Percentiles rank a stretch among this genome's conserved stretches.
phyloP scores from a whole-genome alignment of 148 eudicot genomes.

The Amaranthus cruentus region DNA sequence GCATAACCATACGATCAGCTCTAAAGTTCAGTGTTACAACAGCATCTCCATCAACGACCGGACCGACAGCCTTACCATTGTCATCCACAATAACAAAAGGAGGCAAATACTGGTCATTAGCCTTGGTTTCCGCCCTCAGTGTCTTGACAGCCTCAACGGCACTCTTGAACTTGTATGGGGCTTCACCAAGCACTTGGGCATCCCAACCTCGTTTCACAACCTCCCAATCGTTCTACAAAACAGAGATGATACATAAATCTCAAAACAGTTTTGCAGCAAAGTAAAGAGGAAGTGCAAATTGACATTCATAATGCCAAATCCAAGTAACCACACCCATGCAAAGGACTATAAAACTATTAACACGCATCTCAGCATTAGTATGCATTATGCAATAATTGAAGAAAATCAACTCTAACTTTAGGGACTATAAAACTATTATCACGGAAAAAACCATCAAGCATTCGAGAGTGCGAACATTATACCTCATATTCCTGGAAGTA shows the following conservation, averaged over 20 bases:
- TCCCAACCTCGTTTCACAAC: constrained; percentile 98
- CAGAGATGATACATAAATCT: constrained; percentile 1
- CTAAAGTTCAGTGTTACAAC: constrained; percentile 86
- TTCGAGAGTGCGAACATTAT: too few species aligned
- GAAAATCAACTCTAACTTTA: not conserved
- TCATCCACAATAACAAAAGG: constrained; percentile 90
- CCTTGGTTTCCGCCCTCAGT: constrained; percentile 54
- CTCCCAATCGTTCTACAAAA: constrained; percentile 79
- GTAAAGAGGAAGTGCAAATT: not conserved
- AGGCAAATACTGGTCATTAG: constrained; percentile 73
- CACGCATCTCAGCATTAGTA: not conserved
- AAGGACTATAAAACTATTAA: not conserved
- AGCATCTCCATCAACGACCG: constrained; percentile 90
- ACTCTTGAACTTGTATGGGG: constrained; percentile 72
- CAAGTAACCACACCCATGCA: not conserved
- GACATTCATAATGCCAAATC: not conserved
- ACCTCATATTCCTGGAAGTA: too few species aligned
- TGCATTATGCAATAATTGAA: too few species aligned
- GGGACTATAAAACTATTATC: too few species aligned
- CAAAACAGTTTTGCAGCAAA: too few species aligned
- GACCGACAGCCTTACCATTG: constrained; percentile 78
- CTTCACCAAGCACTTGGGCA: constrained; percentile 98
- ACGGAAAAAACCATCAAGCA: too few species aligned
- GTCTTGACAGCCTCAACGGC: constrained; percentile 80
- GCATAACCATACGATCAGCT: constrained; percentile 96